Evolutionary conservation across 306 rosid species (phyloP).

Genomic region (Corylus avellana): DNA sequence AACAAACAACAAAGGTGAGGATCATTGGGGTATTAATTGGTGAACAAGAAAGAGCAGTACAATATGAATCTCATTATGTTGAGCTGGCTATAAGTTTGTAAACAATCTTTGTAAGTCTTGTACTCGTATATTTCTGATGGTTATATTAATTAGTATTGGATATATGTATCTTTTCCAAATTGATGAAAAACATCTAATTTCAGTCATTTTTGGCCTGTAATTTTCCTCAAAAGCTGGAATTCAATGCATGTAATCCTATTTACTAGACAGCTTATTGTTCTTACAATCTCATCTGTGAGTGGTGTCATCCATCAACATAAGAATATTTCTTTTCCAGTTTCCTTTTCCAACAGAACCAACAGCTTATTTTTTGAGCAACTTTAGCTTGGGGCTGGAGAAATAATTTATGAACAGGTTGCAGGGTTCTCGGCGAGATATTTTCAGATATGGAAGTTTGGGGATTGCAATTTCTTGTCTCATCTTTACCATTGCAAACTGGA

Average conservation of each 20-base stretch:
- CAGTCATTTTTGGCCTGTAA: neutral
- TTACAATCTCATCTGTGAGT: neutral
- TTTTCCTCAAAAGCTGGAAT: constrained; percentile 4
- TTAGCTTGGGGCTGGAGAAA: constrained; percentile 55
- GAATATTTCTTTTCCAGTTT: constrained; percentile 1
- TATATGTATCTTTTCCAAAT: too few species aligned
- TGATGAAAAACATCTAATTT: neutral
- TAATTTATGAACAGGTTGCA: constrained; percentile 90
- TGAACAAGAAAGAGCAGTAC: too few species aligned
- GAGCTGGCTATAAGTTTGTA: too few species aligned
- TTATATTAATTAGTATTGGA: too few species aligned
- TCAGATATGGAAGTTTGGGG: constrained; percentile 92
- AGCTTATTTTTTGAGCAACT: constrained; percentile 30
- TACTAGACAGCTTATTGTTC: constrained; percentile 1
- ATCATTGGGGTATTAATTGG: too few species aligned
- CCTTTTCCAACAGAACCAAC: constrained; percentile 20
- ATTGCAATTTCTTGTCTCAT: constrained; percentile 80
- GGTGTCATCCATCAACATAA: neutral
- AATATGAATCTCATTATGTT: too few species aligned
- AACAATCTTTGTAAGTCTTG: too few species aligned
- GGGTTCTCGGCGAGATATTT: constrained; percentile 88
- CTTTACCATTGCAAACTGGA: constrained; percentile 80
- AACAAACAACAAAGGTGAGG: too few species aligned
- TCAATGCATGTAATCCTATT: neutral
- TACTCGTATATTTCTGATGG: too few species aligned